phyloP scores from a whole-genome alignment of 1,284 basidiomycete genomes.

The Ustilago cynodontis region DNA sequence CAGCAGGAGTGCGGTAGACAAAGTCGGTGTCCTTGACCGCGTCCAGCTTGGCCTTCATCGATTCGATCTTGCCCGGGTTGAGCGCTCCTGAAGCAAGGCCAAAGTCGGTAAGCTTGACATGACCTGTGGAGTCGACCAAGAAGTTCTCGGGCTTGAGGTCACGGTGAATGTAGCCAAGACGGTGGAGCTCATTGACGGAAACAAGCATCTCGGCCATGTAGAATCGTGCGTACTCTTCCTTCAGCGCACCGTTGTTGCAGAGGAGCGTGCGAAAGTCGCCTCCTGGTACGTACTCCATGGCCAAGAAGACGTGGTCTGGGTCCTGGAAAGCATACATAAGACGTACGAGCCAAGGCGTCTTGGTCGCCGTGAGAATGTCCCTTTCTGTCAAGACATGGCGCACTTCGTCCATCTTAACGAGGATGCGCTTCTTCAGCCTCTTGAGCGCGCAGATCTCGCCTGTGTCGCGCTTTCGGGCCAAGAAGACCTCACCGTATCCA shows the following conservation, averaged over 20 bases:
- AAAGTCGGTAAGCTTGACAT: conserved; percentile 99
- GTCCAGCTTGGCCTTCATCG: conserved; percentile 93
- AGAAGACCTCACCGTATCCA: conserved; percentile 69
- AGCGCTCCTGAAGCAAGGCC: conserved; percentile 96
- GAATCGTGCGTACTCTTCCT: conserved; percentile 69
- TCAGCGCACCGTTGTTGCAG: conserved; percentile 72
- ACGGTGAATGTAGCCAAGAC: conserved; percentile 76
- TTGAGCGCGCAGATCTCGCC: conserved; percentile 70
- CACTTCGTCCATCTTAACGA: conserved; percentile 70
- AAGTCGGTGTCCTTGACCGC: conserved; percentile 94
- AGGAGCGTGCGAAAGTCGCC: conserved; percentile 70
- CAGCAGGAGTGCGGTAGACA: conserved; percentile 90
- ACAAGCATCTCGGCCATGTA: conserved; percentile 70
- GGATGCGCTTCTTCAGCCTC: conserved; percentile 65
- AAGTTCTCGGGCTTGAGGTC: conserved; percentile 99
- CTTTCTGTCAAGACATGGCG: conserved; percentile 69
- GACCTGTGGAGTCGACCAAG: conserved; percentile 91
- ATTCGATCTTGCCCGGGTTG: conserved; percentile 94
- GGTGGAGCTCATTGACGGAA: conserved; percentile 67
- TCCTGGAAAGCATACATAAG: conserved; percentile 69
- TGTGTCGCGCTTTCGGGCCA: conserved; percentile 68
- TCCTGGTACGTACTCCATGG: conserved; percentile 74
- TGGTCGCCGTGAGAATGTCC: conserved; percentile 68
- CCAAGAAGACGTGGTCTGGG: conserved; percentile 66
- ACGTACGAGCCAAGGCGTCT: conserved; percentile 67